Conservation (phyloP, 2,329 filamentous ascomycete species). For the Diplodia corticola region DNA sequence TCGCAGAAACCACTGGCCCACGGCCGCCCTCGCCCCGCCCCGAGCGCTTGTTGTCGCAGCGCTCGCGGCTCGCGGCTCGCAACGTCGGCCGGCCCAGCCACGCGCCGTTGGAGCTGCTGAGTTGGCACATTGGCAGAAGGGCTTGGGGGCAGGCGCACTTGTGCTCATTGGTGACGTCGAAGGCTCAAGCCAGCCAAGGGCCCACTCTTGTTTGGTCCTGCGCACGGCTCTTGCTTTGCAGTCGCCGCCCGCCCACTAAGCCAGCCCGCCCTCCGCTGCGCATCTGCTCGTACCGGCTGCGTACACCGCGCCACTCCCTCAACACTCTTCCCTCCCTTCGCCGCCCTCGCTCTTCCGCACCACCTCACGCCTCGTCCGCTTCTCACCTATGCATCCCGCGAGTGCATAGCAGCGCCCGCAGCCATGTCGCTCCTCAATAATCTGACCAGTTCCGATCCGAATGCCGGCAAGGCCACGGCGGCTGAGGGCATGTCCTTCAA, state of each 20-base stretch:
- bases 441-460: not conserved
- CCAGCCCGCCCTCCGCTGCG: not conserved
- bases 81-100: not conserved
- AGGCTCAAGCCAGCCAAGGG: conserved; percentile 1
- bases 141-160: not conserved
- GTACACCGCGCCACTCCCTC: not conserved
- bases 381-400: conserved; percentile 1
- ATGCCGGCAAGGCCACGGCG: conserved; percentile 9
- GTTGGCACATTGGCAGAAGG: not conserved
- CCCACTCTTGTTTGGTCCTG: conserved; percentile 10
- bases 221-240: conserved; percentile 1
- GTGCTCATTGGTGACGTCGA: conserved; percentile 3
- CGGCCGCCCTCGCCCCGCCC: not conserved
- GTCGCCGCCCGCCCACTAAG: not conserved
- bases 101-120: not conserved
- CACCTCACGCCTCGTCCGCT: not conserved
- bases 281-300: not conserved
- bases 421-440: conserved; percentile 2
- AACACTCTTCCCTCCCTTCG: not conserved
- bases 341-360: not conserved
- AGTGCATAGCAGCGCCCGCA: not conserved
- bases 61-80: not conserved
- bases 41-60: not conserved
- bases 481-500: conserved; percentile 18
- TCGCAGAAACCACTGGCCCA: not conserved